Base-by-base conservation (phyloP, 176 grass and related monocot genomes). In the Secale cereale region DNA sequence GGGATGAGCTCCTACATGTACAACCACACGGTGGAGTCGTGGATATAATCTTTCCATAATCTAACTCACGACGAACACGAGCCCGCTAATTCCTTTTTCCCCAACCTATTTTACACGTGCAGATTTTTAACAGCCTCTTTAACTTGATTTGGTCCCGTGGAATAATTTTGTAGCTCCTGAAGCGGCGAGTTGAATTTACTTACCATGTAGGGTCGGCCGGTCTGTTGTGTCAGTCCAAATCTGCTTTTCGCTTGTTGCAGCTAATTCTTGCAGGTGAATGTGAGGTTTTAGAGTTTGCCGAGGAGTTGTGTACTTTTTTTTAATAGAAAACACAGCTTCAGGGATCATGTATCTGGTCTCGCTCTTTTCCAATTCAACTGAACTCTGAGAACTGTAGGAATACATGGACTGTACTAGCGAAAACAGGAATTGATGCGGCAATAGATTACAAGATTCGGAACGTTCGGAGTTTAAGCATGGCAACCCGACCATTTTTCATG, bases 1-100 rank as follows among this genome's bases (percentile, higher is more conserved):
- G 77, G 74, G 27, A 84, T 91, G 72, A 91, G 88, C 85, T 68
- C 92, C 14, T 92, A 90, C 65, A 78, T 83, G 65, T 91, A 82
- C 72, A 83, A 30, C 61, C 83, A 88, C 77, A 76, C 88, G 8
- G 71, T 95, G 3, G 88, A 95, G 41, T 95, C 90, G 22, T 91
- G 90, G 93, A 87, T 95, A 35, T 95, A 74, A n/a, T n/a, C n/a
- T n/a, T n/a, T n/a, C n/a, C n/a, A n/a, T n/a, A n/a, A 82, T 3
- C 48, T 52, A 6, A 52, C 48, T 17, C 27, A 28, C 37, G 7
- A 28, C 78, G 66, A 32, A 37, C 70, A 27, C 27, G 9, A 30
- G 37, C 20, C 5, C 59, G 63, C 37, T 64, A 10, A 27, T 77
- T 36, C 83, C 23, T 57, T 56, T 50, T 9, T 3, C 20, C 7